Conservation (phyloP, 306 rosid species). For the Quercus dentata region DNA sequence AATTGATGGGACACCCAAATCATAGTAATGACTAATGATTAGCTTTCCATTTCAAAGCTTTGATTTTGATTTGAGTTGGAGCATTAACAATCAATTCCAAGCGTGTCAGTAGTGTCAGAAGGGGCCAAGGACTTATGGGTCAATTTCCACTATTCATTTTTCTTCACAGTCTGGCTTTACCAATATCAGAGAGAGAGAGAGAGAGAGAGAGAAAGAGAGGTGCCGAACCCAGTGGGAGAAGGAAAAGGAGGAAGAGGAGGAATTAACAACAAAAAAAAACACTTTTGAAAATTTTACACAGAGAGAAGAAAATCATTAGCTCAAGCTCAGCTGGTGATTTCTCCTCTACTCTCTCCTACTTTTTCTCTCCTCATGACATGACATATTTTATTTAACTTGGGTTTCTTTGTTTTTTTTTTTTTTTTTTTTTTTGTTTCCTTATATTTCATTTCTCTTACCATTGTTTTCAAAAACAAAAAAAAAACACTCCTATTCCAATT, state of each 20-base stretch:
- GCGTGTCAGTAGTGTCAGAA: no score
- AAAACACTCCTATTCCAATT: neutral
- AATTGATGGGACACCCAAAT: no score
- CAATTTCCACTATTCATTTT: neutral
- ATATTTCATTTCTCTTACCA: no score
- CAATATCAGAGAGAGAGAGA: neutral
- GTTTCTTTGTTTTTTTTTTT: neutral
- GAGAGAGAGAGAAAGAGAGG: neutral
- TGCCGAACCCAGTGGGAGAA: neutral
- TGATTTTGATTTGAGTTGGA: no score
- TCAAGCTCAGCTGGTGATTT: neutral
- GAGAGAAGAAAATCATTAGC: no score
- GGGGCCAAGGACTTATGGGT: neutral
- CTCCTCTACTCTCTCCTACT: neutral
- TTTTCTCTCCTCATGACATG: neutral
- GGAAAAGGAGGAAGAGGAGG: neutral
- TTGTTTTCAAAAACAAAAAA: no score
- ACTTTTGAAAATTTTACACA: no score
- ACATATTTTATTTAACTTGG: neutral
- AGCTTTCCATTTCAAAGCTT: no score
- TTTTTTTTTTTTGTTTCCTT: neutral
- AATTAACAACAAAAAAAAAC: neutral
- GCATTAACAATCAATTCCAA: no score
- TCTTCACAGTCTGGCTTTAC: neutral
- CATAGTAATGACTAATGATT: no score